Evolutionary conservation across 345 rosid genomes (phyloP), one percentile per base, ranked within the genome.

Genomic region (Populus ilicifolia): DNA sequence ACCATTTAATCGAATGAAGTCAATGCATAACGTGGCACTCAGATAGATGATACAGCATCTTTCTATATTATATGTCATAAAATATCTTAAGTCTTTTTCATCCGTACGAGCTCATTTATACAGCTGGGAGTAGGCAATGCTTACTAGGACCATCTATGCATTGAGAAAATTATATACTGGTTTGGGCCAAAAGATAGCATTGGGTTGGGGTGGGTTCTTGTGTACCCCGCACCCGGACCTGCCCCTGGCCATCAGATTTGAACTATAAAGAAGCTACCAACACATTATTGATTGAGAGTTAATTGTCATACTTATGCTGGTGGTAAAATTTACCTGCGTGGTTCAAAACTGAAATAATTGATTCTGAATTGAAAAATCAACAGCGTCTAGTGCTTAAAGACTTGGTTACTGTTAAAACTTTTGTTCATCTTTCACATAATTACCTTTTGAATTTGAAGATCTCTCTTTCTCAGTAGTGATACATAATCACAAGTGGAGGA

Each of bases 371-470:
- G 64, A 59, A 23, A 59, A 59, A 59, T 59, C 29, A 23, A 59
- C 64, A n/a, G 63, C 23, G 29, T 1, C 64, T 59, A 3, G 64
- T 59, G 29, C 25, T 29, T 21, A 10, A n/a, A 9, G 13, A n/a
- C 4, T 23, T 3, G 63, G 63, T 56, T n/a, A 10, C 13, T 59
- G 11, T n/a, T n/a, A 59, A n/a, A n/a, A 8, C 5, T 1, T 59
- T n/a, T 23, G 27, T 59, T n/a, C 64, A n/a, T 10, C 29, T 59
- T n/a, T 59, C 6, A 10, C 64, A 65, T 13, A 23, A 23, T 71
- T 75, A 92, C 99, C 99, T 96, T 93, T 78, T 92, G 94, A 76
- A 96, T 91, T 81, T 89, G 98, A 80, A 91, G 87, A 85, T 96
- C 99, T 82, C 86, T 96, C 92, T 90, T 92, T 79, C 93, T 92